Conservation (phyloP, 306 rosid species). For the Cucurbita pepo region DNA sequence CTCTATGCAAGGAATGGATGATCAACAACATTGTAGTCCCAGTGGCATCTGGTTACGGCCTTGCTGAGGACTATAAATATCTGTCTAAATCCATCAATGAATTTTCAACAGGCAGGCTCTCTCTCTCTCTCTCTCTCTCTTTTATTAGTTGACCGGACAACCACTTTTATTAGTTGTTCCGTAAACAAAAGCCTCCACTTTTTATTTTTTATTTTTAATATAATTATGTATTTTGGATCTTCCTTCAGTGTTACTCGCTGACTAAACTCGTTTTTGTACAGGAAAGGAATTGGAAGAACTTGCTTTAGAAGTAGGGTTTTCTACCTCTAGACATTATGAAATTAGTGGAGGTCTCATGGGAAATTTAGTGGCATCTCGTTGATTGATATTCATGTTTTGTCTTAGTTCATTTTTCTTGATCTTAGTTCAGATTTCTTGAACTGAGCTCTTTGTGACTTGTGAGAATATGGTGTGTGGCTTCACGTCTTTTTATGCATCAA, state of each 20-base stretch:
- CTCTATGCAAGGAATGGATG: conserved; percentile 57
- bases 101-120: conserved; percentile 51
- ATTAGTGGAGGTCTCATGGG: conserved; percentile 84
- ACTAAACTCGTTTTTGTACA: conserved; percentile 22
- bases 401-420: neutral
- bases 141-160: neutral
- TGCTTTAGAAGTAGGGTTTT: conserved; percentile 70
- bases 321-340: conserved; percentile 58
- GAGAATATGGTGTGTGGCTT: neutral
- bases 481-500: neutral
- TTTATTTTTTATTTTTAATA: too few relatives aligned
- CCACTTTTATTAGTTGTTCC: neutral
- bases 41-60: conserved; percentile 66
- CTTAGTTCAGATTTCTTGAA: neutral
- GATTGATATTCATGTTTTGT: neutral
- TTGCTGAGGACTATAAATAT: conserved; percentile 63
- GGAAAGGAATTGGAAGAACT: conserved; percentile 76
- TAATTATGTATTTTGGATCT: neutral
- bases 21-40: conserved; percentile 75
- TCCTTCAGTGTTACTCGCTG: neutral
- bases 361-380: conserved; percentile 61
- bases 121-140: neutral
- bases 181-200: neutral
- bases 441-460: neutral
- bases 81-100: conserved; percentile 64